Evolutionary conservation across 306 rosid species (phyloP).

Genomic region (Prunus padus): DNA sequence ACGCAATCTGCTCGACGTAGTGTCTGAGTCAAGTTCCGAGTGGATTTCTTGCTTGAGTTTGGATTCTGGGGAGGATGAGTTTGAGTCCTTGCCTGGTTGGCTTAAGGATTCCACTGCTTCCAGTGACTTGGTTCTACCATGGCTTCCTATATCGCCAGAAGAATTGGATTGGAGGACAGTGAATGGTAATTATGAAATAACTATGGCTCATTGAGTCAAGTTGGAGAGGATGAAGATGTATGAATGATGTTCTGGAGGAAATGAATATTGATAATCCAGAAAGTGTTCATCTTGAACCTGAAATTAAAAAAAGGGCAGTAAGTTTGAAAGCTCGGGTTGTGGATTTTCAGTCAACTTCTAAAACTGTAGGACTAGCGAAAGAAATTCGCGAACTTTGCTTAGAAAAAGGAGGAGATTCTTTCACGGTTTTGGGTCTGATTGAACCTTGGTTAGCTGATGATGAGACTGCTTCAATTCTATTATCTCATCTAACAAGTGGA

Average conservation of each 20-base stretch:
- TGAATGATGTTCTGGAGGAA: constrained; percentile 22
- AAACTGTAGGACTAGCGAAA: constrained; percentile 23
- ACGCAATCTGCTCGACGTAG: constrained; percentile 33
- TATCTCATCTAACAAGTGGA: constrained; percentile 28
- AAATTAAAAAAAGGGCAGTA: constrained; percentile 19
- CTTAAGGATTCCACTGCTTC: constrained; percentile 11
- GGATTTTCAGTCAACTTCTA: constrained; percentile 23
- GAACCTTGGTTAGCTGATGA: constrained; percentile 44
- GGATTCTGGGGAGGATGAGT: constrained; percentile 37
- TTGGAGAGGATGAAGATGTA: constrained; percentile 17
- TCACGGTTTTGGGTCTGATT: constrained; percentile 20
- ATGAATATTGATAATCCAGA: constrained; percentile 22
- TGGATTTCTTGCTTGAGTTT: constrained; percentile 38
- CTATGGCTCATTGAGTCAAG: background rate
- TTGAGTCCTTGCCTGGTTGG: constrained; percentile 38
- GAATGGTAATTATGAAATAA: background rate
- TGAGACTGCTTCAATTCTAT: constrained; percentile 37
- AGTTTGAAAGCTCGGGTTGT: constrained; percentile 26
- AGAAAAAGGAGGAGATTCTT: constrained; percentile 24
- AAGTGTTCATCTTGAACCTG: constrained; percentile 26
- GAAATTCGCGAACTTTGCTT: constrained; percentile 35
- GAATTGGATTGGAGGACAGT: constrained; percentile 16
- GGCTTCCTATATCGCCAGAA: constrained; percentile 33
- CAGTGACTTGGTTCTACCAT: constrained; percentile 28
- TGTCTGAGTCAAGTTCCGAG: constrained; percentile 25